Evolutionary conservation across 495 filamentous ascomycete species (phyloP), one percentile per base, ranked within the genome.

Genomic region (Talaromyces borbonicus): DNA sequence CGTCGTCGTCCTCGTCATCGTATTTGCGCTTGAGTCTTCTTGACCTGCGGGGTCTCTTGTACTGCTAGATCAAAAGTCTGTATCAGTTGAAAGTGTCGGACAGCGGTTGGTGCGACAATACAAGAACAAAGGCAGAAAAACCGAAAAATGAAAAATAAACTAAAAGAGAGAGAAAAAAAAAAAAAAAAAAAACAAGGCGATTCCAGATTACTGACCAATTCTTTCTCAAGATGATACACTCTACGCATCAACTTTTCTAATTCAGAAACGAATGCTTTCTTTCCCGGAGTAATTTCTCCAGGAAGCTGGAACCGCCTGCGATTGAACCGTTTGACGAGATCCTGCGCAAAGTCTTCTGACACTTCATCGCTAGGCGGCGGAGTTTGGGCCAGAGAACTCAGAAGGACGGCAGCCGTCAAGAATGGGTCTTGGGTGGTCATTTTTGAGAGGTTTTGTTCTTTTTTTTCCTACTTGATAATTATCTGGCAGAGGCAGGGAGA

Each of bases 221-320:
- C 75, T 50, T 68, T 72, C 67, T 88, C 83, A 45, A 90, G 72
- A 47, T 74, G 73, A 52, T 83, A 78, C 42, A 90, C 69, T 36
- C 85, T 68, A 47, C 75, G 67, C 41, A 78, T 71, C 46, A 90
- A 71, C 44, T 80, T 76, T 44, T 78, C 74, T 40, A 90, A 73
- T 57, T 87, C 85, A 47, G 67, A 67, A 62, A 88, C 84, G 38
- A 90, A 74, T 36, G 72, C 70, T 49, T 68, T 64, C 65, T 90
- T 90, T 38, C 79, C 74, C 45, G 72, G 54, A 49, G 65, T 79
- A 27, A 73, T 58, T 26, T 69, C 68, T 48, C 85, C 85, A n/a
- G 85, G 85, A 4, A 89, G 62, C 43, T 66, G 69, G 50, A 81
- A 57, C 46, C 66, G 57, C 50, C 72, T 73, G 39, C 55, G 45